These are phyloP conservation scores for Alternaria dauci DNA, from an alignment of 2,329 filamentous ascomycete species.

Conservation along the genomic window DNA sequence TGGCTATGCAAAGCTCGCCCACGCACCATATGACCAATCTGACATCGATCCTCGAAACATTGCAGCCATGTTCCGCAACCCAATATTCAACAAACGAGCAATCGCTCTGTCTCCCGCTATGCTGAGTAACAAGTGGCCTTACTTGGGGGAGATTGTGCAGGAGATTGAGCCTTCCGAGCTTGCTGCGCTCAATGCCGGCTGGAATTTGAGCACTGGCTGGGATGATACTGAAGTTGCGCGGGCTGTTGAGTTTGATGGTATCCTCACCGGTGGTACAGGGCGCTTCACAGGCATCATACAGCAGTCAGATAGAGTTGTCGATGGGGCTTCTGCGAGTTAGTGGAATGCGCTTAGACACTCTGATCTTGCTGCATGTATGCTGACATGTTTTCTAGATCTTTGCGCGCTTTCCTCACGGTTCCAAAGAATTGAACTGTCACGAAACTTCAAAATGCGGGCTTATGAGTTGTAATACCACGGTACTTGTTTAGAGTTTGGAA, in stretches of 20 bases:
- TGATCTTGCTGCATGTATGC: background rate
- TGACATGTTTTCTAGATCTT: background rate
- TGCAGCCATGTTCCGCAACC: conserved; percentile 18
- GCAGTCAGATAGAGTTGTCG: conserved; percentile 28
- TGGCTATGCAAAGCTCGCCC: conserved; percentile 63
- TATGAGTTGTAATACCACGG: background rate
- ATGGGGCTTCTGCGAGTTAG: conserved; percentile 27
- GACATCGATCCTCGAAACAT: conserved; percentile 36
- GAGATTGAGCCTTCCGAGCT: conserved; percentile 46
- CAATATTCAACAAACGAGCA: conserved; percentile 42
- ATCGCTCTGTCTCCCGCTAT: conserved; percentile 46
- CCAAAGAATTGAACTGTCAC: background rate
- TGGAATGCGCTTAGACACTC: conserved; percentile 9
- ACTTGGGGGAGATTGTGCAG: conserved; percentile 53
- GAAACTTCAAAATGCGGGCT: background rate
- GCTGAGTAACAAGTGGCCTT: conserved; percentile 48
- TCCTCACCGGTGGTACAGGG: conserved; percentile 52
- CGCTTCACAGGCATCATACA: conserved; percentile 49
- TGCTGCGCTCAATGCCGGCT: conserved; percentile 44
- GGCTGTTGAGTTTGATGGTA: conserved; percentile 54
- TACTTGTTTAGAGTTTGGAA: background rate
- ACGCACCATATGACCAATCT: conserved; percentile 44
- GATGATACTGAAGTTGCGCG: conserved; percentile 40
- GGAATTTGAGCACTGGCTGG: conserved; percentile 45
- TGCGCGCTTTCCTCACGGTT: background rate